phyloP scores from a whole-genome alignment of 1,284 basidiomycete species.

The Trichosporon coremiiforme region DNA sequence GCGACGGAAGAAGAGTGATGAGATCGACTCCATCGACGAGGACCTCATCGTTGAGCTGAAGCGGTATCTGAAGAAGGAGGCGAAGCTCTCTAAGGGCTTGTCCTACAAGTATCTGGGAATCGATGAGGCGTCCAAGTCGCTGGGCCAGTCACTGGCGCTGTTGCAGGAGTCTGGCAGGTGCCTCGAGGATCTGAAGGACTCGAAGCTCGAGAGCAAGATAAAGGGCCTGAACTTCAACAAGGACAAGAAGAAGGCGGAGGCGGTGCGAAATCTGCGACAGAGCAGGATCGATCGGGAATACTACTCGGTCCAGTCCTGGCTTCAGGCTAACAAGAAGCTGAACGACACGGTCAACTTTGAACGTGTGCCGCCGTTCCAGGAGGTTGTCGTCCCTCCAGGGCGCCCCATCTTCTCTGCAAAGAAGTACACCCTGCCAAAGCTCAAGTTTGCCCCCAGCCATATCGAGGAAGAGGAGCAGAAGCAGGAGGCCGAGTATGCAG shows the following conservation, averaged over 20 bases:
- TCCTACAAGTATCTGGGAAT: slow-evolving; percentile 94
- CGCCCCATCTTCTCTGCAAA: slow-evolving; percentile 72
- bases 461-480: slow-evolving; percentile 17
- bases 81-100: slow-evolving; percentile 66
- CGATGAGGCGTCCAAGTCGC: slow-evolving; percentile 72
- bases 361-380: slow-evolving; percentile 70
- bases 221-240: slow-evolving; percentile 59
- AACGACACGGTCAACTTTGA: slow-evolving; percentile 92
- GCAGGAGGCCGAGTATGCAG: slow-evolving; percentile 38
- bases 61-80: slow-evolving; percentile 71
- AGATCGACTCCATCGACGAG: slow-evolving; percentile 48
- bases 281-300: slow-evolving; percentile 69
- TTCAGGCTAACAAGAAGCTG: slow-evolving; percentile 77
- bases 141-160: slow-evolving; percentile 80
- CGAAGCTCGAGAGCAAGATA: slow-evolving; percentile 55
- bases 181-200: slow-evolving; percentile 47
- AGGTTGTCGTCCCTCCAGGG: slow-evolving; percentile 82
- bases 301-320: slow-evolving; percentile 68
- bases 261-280: slow-evolving; percentile 63
- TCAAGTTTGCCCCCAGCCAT: slow-evolving; percentile 61
- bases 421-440: slow-evolving; percentile 66
- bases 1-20: slow-evolving; percentile 31
- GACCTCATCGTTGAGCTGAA: slow-evolving; percentile 70
- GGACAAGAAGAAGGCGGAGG: slow-evolving; percentile 64
- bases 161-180: slow-evolving; percentile 60